These are phyloP conservation scores for Bisporella sp. DNA, from an alignment of 2,329 filamentous ascomycete species.

Conservation along the genomic window DNA sequence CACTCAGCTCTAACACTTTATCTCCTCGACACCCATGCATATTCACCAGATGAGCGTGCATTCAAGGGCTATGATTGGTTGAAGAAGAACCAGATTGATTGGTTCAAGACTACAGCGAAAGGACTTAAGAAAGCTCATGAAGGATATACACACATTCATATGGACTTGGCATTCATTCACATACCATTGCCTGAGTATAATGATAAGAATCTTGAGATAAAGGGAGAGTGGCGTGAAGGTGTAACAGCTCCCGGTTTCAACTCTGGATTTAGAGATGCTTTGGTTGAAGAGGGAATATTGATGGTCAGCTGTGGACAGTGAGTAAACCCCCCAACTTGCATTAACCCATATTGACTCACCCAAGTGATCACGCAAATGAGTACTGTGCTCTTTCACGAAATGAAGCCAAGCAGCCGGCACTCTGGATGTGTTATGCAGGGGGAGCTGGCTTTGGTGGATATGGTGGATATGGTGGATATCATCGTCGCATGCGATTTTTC, in stretches of 20 bases:
- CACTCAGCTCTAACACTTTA: conserved; percentile 95
- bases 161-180: conserved; percentile 96
- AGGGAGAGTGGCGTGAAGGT: conserved; percentile 72
- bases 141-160: conserved; percentile 84
- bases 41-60: conserved; percentile 81
- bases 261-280: conserved; percentile 83
- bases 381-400: conserved; percentile 68
- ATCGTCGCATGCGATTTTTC: conserved; percentile 79
- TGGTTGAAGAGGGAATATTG: conserved; percentile 77
- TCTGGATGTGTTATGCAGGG: conserved; percentile 99
- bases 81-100: conserved; percentile 87
- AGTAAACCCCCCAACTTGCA: conserved; percentile 29
- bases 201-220: conserved; percentile 47
- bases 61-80: conserved; percentile 97
- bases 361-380: conserved; percentile 88
- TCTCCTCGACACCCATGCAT: conserved; percentile 85
- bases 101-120: conserved; percentile 78
- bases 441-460: conserved; percentile 92
- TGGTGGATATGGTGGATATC: conserved; percentile 79
- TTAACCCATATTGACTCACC: conserved; percentile 16
- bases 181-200: conserved; percentile 91
- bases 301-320: conserved; percentile 90
- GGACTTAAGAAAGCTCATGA: conserved; percentile 69
- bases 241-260: conserved; percentile 88
- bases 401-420: conserved; percentile 43